phyloP scores from a whole-genome alignment of 306 rosid genomes.

The Casuarina cunninghamiana region DNA sequence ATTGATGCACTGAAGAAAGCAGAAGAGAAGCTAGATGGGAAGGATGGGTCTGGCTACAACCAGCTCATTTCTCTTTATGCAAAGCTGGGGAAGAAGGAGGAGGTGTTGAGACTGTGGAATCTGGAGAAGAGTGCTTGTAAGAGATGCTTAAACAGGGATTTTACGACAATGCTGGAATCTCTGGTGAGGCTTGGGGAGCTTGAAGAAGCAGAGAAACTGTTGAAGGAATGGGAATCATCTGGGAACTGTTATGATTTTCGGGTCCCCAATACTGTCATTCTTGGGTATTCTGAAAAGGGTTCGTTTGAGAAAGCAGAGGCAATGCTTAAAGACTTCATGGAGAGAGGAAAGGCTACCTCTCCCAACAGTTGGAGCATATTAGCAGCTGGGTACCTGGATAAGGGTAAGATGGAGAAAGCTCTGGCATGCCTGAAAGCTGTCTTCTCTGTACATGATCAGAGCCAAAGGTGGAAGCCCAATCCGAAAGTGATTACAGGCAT shows the following conservation, averaged over 20 bases:
- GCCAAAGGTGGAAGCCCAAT: conserved; percentile 62
- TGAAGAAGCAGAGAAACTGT: conserved; percentile 65
- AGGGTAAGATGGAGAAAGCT: conserved; percentile 61
- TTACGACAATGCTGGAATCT: conserved; percentile 50
- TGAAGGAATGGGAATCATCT: conserved; percentile 76
- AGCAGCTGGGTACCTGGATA: conserved; percentile 50
- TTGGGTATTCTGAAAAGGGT: conserved; percentile 52
- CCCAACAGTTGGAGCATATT: conserved; percentile 60
- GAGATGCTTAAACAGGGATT: conserved; percentile 79
- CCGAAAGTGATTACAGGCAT: conserved; percentile 29
- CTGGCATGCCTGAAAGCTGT: conserved; percentile 56
- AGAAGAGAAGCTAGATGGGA: conserved; percentile 62
- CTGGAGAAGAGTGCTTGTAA: conserved; percentile 60
- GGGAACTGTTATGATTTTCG: conserved; percentile 70
- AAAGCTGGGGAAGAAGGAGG: conserved; percentile 51
- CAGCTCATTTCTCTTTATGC: conserved; percentile 71
- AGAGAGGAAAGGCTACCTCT: conserved; percentile 55
- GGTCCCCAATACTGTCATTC: conserved; percentile 52
- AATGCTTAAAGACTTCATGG: conserved; percentile 53
- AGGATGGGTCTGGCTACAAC: conserved; percentile 66
- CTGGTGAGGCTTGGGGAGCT: conserved; percentile 68
- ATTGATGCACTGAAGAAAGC: conserved; percentile 55
- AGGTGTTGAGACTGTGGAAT: conserved; percentile 72
- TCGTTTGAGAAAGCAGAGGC: conserved; percentile 63
- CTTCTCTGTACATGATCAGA: conserved; percentile 32